Evolutionary conservation across 1,284 basidiomycete genomes (phyloP), one percentile per base, ranked within the genome.

Genomic region (Golubevia pallescens): DNA sequence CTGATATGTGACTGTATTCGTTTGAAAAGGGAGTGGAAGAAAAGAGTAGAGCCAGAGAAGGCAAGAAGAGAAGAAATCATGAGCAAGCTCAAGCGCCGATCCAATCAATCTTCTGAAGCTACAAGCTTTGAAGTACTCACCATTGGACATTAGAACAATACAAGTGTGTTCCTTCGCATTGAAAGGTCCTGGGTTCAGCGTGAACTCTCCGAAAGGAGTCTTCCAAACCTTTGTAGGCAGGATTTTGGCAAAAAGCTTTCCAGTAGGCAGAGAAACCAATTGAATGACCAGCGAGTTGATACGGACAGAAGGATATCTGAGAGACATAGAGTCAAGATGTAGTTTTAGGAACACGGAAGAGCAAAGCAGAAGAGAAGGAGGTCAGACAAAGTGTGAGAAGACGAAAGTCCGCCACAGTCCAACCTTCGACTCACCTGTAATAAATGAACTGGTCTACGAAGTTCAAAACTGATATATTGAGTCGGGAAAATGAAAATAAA

Each of bases 61-160:
- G n/a, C n/a, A n/a, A n/a, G n/a, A n/a, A n/a, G n/a, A n/a, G n/a
- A n/a, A n/a, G n/a, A n/a, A n/a, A n/a, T 19, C 51, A 53, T 16
- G 19, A 53, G 16, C 19, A 16, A 19, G 51, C 16, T 19, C 51
- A 16, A 53, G 51, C 16, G 51, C 16, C 19, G 51, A 53, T 19
- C 51, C 19, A 16, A 16, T 53, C 51, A 16, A 53, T 53, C 16
- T 1, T 19, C 51, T 53, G 16, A 16, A 19, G 16, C 16, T n/a
- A n/a, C n/a, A n/a, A n/a, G n/a, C n/a, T n/a, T n/a, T n/a, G n/a
- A n/a, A 51, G n/a, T 42, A 55, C 1, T 57, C 59, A 34, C 67
- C 64, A 54, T 61, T 67, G n/a, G 60, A 24, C 62, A 63, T 63
- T 53, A 63, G 57, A 52, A 56, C 51, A 51, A 63, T 58, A 16